Evolutionary conservation across 148 eudicot species (phyloP), one percentile per base, ranked within the genome.

Genomic region (Diospyros lotus): DNA sequence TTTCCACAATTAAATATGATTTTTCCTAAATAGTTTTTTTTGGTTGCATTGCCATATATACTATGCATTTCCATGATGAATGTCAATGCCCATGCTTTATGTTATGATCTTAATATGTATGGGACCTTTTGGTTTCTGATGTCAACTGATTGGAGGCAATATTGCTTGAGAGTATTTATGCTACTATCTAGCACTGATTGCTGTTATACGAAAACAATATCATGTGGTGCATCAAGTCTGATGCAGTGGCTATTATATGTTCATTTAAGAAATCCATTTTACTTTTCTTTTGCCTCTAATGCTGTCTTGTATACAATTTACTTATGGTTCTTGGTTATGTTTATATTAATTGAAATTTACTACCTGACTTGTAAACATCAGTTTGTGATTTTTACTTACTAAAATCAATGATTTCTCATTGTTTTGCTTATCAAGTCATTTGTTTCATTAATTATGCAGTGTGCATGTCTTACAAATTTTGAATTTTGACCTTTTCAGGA

Each of bases 401-500:
- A 28, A 28, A 28, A 28, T 28, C 28, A 28, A 28, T 28, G 28
- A 28, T 28, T 28, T 28, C 28, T 28, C 28, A 28, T 28, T 48
- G 8, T 48, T 48, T 48, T 1, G 52, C 63, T 40, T 15, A 14
- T 55, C 1, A 39, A 3, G 14, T 38, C 11, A 28, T 39, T 68
- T 17, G 15, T 42, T 68, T 17, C 42, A 9, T 45, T 17, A 42
- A 9, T 52, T 42, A 14, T 11, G 5, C 4, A 44, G 28, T 54
- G 2, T 51, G n/a, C 40, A 53, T 60, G 7, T 48, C 61, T 28
- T 10, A 68, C 5, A 51, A 5, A 7, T 58, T 44, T 75, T 9
- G 58, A 5, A 71, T 9, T 9, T 46, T 40, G 51, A 10, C 48
- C 40, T 42, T 76, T 64, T 79, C 89, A 96, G 99, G 99, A 96